Percentiles rank a stretch among this genome's conserved stretches.
phyloP scores from a whole-genome alignment of 2,329 filamentous ascomycete genomes.

The Colletotrichum eremochloae region DNA sequence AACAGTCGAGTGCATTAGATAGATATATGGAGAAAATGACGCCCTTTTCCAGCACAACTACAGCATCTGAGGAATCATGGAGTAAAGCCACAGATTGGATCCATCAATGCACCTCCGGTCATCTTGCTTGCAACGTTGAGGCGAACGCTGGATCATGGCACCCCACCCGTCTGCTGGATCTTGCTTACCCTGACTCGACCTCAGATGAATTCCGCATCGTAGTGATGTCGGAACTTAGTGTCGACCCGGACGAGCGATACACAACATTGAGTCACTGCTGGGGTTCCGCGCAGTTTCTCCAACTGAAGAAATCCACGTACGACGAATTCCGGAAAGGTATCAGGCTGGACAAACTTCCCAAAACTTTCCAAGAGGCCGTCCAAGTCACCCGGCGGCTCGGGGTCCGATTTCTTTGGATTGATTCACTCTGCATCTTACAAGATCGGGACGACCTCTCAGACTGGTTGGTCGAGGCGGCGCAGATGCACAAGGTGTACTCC shows the following conservation, averaged over 20 bases:
- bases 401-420: conserved; percentile 38
- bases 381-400: conserved; percentile 18
- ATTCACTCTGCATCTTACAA: conserved; percentile 40
- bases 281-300: conserved; percentile 25
- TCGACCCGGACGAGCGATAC: background rate
- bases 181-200: background rate
- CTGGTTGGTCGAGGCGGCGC: conserved; percentile 41
- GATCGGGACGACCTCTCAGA: conserved; percentile 39
- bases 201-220: background rate
- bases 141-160: conserved; percentile 2
- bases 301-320: background rate
- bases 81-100: conserved; percentile 10
- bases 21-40: background rate
- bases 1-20: background rate
- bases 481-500: conserved; percentile 43
- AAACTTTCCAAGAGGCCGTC: conserved; percentile 32
- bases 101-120: background rate
- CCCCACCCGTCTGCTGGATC: conserved; percentile 21
- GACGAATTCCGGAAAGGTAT: background rate
- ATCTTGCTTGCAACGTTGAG: conserved; percentile 19
- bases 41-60: background rate
- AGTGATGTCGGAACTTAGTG: background rate
- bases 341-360: conserved; percentile 11
- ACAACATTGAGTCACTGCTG: conserved; percentile 30
- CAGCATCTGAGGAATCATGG: conserved; percentile 19